Evolutionary conservation across 2,329 filamentous ascomycete species (phyloP), one percentile per base, ranked within the genome.

Genomic region (Diaporthe eres): DNA sequence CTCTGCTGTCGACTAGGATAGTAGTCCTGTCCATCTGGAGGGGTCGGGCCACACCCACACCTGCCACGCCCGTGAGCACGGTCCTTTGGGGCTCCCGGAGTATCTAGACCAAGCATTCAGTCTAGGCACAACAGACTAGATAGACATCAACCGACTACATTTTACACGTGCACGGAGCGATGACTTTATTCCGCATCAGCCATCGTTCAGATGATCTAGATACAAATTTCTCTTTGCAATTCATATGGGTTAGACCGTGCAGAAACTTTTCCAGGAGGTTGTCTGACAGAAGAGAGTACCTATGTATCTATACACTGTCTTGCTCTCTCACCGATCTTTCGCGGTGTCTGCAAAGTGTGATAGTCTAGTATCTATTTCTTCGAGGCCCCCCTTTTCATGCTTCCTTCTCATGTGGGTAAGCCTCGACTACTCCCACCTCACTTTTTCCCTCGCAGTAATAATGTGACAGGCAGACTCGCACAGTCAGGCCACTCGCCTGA

Each of bases 331-430:
- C 65, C 65, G 49, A 70, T 70, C 31, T 70, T 70, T 68, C 6
- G 15, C 13, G 2, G 13, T 28, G 22, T 68, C 47, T 68, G 65
- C 47, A 68, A 28, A 39, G 47, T 53, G 65, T 39, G 25, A 39
- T 28, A 39, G 22, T 31, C 60, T 39, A 10, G 34, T 22, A 28
- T 31, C 60, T 37, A 37, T 53, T 25, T 53, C 13, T 53, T 25
- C 44, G 2, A 17, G 22, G 49, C 7, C 47, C 65, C 65, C 65
- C 65, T 55, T 55, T 70, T 70, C 49, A 8, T 49, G 22, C 65
- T 70, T 70, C 49, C 65, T 65, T 65, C 49, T 55, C 47, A 7
- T 55, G 65, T 70, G 65, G 65, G 44, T 70, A 70, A 70, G 49
- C 65, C 12, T 39, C 34, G 49, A 42, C 47, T 42, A 28, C 42